Percentiles rank a stretch among this genome's conserved stretches.
Evolutionary conservation across 768 basidiomycete genomes (phyloP).

Genomic region (Auriscalpium orientale): DNA sequence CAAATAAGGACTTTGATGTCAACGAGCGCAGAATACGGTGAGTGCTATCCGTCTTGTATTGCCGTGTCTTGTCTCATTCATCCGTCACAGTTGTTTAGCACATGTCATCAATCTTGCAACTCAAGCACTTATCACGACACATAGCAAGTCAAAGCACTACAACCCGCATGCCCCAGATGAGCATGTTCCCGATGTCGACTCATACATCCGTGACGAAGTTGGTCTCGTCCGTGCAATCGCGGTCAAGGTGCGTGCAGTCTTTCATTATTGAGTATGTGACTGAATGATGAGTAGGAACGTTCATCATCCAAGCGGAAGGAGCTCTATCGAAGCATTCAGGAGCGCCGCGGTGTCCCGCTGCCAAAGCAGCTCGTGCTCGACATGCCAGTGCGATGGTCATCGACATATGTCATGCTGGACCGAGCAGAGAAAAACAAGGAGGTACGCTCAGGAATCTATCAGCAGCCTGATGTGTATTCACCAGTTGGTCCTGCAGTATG

Average conservation of each 20-base stretch:
- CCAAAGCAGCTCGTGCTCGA: constrained; percentile 20
- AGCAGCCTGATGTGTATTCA: too few species aligned
- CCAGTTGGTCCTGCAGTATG: neutral
- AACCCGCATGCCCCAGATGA: constrained; percentile 17
- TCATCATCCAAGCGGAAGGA: constrained; percentile 24
- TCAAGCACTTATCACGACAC: constrained; percentile 19
- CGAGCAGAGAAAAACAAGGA: neutral
- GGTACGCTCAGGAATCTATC: neutral
- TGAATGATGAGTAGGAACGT: constrained; percentile 2
- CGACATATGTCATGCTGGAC: constrained; percentile 24
- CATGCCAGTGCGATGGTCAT: constrained; percentile 28
- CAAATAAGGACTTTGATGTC: constrained; percentile 2
- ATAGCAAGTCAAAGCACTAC: constrained; percentile 21
- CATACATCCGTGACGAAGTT: constrained; percentile 18
- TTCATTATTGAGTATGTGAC: neutral
- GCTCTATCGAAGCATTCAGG: constrained; percentile 16
- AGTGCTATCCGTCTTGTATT: neutral
- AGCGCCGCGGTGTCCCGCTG: neutral
- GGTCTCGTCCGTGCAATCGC: constrained; percentile 21
- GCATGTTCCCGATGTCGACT: neutral
- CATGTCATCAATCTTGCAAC: constrained; percentile 29
- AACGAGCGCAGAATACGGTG: constrained; percentile 12
- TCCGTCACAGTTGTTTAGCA: constrained; percentile 21
- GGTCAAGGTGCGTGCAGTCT: constrained; percentile 18
- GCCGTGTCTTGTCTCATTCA: neutral